Conservation (phyloP, 805 yeast species). For the Cyberlindnera mrakii region DNA sequence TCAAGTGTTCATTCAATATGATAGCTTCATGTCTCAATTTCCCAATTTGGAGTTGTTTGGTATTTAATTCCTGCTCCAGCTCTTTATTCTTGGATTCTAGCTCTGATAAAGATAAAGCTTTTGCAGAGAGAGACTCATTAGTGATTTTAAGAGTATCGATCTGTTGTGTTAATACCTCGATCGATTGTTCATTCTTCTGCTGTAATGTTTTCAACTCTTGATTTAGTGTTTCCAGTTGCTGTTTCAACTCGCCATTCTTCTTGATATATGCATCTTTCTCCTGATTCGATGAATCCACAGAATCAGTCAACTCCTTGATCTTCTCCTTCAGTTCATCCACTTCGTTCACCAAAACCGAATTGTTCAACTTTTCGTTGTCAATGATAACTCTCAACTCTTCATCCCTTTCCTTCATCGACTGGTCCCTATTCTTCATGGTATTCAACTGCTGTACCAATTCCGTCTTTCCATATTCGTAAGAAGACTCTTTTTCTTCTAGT, state of each 20-base stretch:
- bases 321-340: too few relatives aligned
- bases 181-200: conserved; percentile 9
- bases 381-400: conserved; percentile 32
- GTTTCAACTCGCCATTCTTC: neutral
- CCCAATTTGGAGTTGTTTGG: conserved; percentile 75
- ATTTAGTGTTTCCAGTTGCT: conserved; percentile 22
- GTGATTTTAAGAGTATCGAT: too few relatives aligned
- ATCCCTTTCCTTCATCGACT: conserved; percentile 31
- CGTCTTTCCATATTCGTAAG: conserved; percentile 1
- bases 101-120: neutral
- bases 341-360: conserved; percentile 5
- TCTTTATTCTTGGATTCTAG: conserved; percentile 23
- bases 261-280: too few relatives aligned
- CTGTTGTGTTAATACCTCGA: too few relatives aligned
- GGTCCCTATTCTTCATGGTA: conserved; percentile 10
- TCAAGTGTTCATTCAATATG: conserved; percentile 85
- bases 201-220: conserved; percentile 2
- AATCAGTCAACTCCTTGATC: conserved; percentile 5
- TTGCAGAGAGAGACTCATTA: neutral
- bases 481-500: conserved; percentile 17
- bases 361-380: conserved; percentile 32
- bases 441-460: neutral
- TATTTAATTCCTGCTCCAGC: conserved; percentile 52
- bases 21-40: conserved; percentile 93
- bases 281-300: neutral